Evolutionary conservation across 2,329 filamentous ascomycete genomes (phyloP).

Genomic region (Claviceps fusiformis): DNA sequence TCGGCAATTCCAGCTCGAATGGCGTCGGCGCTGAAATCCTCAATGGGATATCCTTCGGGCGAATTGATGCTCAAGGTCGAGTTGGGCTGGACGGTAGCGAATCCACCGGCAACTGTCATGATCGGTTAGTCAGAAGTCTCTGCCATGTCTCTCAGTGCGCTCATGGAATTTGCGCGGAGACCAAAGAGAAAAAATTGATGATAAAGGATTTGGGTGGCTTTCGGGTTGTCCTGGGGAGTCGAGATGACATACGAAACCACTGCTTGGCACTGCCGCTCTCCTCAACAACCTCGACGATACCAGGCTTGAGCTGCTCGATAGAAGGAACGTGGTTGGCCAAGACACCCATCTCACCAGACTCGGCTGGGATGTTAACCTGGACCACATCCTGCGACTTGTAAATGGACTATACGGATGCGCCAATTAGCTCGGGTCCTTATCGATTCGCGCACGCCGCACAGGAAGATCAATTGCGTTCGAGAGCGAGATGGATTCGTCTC

Average conservation of each 20-base stretch:
- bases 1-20: constrained; percentile 84
- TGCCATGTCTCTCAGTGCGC: not conserved
- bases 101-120: constrained; percentile 75
- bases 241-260: constrained; percentile 75
- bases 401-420: constrained; percentile 46
- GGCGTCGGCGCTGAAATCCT: constrained; percentile 89
- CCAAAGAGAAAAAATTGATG: not conserved
- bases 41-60: constrained; percentile 84
- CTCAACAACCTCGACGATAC: constrained; percentile 88
- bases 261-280: constrained; percentile 83
- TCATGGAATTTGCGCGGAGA: not conserved
- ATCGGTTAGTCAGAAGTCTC: constrained; percentile 4
- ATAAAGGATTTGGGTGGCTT: not conserved
- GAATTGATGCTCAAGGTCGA: constrained; percentile 96
- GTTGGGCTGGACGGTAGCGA: constrained; percentile 92
- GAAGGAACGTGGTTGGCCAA: constrained; percentile 97
- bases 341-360: constrained; percentile 98
- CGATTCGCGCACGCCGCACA: constrained; percentile 8
- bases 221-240: not conserved
- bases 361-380: constrained; percentile 97
- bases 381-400: constrained; percentile 59
- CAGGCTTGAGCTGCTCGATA: constrained; percentile 97
- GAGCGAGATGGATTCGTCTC: not conserved
- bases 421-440: constrained; percentile 29
- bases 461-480: constrained; percentile 16